Percentiles rank a stretch among this genome's conserved stretches.
Conservation (phyloP, 1,139 yeast genomes). For the Scheffersomyces lignicola region DNA sequence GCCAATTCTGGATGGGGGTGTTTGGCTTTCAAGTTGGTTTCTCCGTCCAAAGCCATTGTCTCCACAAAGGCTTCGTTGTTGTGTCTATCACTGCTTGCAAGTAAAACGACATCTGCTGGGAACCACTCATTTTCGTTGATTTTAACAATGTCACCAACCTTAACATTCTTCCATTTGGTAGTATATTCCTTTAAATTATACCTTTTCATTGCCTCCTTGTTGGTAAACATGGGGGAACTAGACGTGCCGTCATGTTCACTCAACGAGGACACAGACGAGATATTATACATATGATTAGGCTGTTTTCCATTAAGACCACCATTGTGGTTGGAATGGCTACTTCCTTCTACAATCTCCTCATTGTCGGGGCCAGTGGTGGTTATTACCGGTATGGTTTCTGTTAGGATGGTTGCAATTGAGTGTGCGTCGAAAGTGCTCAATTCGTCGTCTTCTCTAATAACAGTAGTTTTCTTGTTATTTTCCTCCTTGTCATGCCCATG, state of each 20-base stretch:
- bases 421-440: conserved; percentile 34
- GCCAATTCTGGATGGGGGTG: conserved; percentile 65
- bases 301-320: not conserved
- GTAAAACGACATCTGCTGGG: conserved; percentile 82
- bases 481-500: conserved; percentile 86
- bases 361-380: not conserved
- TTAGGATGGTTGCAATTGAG: conserved; percentile 36
- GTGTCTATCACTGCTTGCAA: conserved; percentile 63
- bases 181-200: conserved; percentile 35
- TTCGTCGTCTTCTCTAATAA: conserved; percentile 35
- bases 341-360: not conserved
- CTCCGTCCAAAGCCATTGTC: conserved; percentile 98
- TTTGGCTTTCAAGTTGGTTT: conserved; percentile 81
- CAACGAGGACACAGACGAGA: conserved; percentile 12
- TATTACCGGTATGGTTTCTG: conserved; percentile 31
- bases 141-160: conserved; percentile 81
- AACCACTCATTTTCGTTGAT: conserved; percentile 84
- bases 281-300: not conserved
- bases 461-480: conserved; percentile 59
- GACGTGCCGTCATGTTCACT: conserved; percentile 11
- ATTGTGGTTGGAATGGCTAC: too few relatives aligned
- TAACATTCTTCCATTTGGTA: conserved; percentile 69
- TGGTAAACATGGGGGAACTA: conserved; percentile 16
- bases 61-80: conserved; percentile 81
- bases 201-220: conserved; percentile 27